Evolutionary conservation across 176 grass and related monocot species (phyloP), one percentile per base, ranked within the genome.

Genomic region (Guadua angustifolia): DNA sequence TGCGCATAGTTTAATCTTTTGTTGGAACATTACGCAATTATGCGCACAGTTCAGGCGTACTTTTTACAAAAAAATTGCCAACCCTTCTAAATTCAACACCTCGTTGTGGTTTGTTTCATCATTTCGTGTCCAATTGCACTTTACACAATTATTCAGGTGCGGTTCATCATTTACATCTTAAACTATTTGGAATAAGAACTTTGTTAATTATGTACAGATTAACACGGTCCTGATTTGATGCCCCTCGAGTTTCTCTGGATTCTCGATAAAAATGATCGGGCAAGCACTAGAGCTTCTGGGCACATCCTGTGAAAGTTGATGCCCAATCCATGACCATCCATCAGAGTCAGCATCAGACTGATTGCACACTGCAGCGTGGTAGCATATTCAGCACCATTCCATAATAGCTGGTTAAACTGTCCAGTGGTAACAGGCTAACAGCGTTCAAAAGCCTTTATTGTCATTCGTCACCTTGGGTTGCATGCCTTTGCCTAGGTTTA

Each of bases 311-410:
- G 75, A 21, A 50, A 75, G 50, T 46, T 21, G 62, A 43, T 59
- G 58, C 74, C 63, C 15, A 7, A 62, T 29, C 66, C 79, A 83
- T 26, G 79, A 78, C 78, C 25, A 65, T 82, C 11, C 78, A 39
- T 71, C 55, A n/a, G 70, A 73, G 79, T 83, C 84, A 68, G 64
- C 63, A 66, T 66, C 84, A 33, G 39, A 49, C 12, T 60, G 87
- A 29, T 84, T 13, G 75, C 60, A 56, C n/a, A 15, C 61, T 42
- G 77, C 75, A 69, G 82, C 29, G 38, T 66, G 59, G 21, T 66
- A 35, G 39, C 55, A 72, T 29, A 29, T 29, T 73, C 72, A 86
- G 56, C 73, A 50, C 61, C 52, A 32, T 55, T 66, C 38, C 36
- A 43, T 47, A 61, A 72, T 43, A 61, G 62, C 50, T 43, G 43